These are phyloP conservation scores for Mucor plumbeus DNA, from an alignment of 371 early-diverging fungal species.

Conservation along the genomic window DNA sequence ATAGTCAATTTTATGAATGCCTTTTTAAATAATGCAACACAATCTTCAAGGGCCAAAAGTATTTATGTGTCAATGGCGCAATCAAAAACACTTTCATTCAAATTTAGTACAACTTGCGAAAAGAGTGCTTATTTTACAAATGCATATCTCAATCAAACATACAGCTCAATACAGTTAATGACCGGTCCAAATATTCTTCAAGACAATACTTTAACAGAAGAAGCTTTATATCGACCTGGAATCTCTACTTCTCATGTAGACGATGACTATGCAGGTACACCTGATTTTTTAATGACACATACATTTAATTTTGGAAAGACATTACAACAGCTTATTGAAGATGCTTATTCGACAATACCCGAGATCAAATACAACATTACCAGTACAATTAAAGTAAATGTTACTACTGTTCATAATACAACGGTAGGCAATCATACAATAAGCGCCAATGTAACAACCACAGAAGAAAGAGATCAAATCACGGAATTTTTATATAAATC, in stretches of 20 bases:
- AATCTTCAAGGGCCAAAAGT: slow-evolving; percentile 19
- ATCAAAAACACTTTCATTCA: slow-evolving; percentile 17
- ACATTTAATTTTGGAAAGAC: slow-evolving; percentile 21
- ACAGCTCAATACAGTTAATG: slow-evolving; percentile 18
- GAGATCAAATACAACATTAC: slow-evolving; percentile 21
- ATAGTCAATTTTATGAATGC: slow-evolving; percentile 34
- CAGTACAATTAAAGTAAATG: slow-evolving; percentile 1
- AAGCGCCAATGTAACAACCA: neutral
- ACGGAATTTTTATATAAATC: slow-evolving; percentile 20
- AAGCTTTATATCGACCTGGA: slow-evolving; percentile 26
- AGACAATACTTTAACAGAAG: neutral
- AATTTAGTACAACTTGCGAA: neutral
- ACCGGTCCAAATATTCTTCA: slow-evolving; percentile 16
- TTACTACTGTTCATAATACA: slow-evolving; percentile 12
- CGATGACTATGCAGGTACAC: slow-evolving; percentile 20
- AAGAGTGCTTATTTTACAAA: slow-evolving; percentile 12
- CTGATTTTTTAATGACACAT: slow-evolving; percentile 36
- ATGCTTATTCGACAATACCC: slow-evolving; percentile 19
- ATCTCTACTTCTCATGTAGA: slow-evolving; percentile 31
- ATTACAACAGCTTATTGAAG: slow-evolving; percentile 16
- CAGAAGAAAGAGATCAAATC: neutral
- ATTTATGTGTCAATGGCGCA: slow-evolving; percentile 27
- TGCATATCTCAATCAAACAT: slow-evolving; percentile 19
- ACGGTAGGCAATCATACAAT: slow-evolving; percentile 16
- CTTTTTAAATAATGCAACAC: slow-evolving; percentile 30